Conservation (phyloP, 306 rosid genomes). For the Dryas alaskensis region DNA sequence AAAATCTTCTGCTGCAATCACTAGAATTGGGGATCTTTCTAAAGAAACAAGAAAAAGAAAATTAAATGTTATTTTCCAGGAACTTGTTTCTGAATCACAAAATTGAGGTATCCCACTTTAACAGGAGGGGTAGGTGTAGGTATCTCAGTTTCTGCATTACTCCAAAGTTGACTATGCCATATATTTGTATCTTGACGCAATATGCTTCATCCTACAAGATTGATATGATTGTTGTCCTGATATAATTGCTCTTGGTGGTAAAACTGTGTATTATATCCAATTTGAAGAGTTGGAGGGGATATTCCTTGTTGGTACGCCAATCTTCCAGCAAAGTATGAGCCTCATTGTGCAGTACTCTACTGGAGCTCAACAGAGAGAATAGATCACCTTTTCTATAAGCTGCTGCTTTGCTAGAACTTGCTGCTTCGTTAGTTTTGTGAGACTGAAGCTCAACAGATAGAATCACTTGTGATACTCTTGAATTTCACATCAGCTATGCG, state of each 20-base stretch:
- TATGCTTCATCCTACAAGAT: neutral
- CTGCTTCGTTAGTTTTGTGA: neutral
- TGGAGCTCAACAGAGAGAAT: neutral
- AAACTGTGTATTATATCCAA: neutral
- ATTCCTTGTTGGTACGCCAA: neutral
- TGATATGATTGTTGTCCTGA: neutral
- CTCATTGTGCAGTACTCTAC: neutral
- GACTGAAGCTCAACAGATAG: neutral
- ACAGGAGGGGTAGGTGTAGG: neutral
- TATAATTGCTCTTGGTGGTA: neutral
- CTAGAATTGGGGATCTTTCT: neutral
- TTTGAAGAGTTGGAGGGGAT: conserved; percentile 3
- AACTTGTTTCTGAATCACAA: neutral
- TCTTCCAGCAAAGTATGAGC: neutral
- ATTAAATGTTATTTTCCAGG: too few relatives aligned
- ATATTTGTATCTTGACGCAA: neutral
- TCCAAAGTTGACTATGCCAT: neutral
- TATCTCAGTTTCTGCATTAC: neutral
- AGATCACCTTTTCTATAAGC: neutral
- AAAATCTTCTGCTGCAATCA: neutral
- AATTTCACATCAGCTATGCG: too few relatives aligned
- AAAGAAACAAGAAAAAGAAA: neutral
- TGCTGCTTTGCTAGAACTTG: neutral
- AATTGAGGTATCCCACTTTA: neutral
- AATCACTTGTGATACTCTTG: too few relatives aligned